phyloP scores from a whole-genome alignment of 345 rosid species.

The Ceriops zippeliana region DNA sequence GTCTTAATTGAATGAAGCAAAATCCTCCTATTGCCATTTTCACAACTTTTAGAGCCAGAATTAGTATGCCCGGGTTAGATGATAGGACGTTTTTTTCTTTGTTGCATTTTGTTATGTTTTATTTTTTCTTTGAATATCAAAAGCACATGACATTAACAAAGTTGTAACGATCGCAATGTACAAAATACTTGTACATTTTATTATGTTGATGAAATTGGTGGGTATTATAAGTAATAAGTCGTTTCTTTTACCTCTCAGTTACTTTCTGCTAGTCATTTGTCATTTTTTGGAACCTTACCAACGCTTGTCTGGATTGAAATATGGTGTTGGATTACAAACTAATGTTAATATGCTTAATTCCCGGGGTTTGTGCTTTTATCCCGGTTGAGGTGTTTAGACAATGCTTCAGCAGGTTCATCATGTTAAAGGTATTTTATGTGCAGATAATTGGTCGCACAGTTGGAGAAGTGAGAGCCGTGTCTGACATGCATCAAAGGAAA shows the following conservation, averaged over 20 bases:
- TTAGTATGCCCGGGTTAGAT: background rate
- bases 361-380: background rate
- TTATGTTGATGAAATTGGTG: background rate
- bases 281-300: background rate
- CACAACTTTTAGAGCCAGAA: background rate
- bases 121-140: no score
- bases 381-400: background rate
- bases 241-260: background rate
- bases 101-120: background rate
- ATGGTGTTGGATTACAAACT: background rate
- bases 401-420: no score
- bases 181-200: background rate
- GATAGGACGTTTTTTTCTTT: background rate
- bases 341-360: background rate
- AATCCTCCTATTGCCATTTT: background rate
- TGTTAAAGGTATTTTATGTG: background rate
- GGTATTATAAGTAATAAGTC: background rate
- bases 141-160: no score
- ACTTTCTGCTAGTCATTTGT: no score
- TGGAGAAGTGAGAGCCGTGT: constrained; percentile 85
- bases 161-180: no score
- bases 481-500: constrained; percentile 93
- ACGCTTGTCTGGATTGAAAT: background rate
- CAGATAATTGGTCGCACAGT: constrained; percentile 79
- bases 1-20: background rate